These are phyloP conservation scores for Amanita subjunquillea DNA, from an alignment of 768 basidiomycete genomes.

Conservation along the genomic window DNA sequence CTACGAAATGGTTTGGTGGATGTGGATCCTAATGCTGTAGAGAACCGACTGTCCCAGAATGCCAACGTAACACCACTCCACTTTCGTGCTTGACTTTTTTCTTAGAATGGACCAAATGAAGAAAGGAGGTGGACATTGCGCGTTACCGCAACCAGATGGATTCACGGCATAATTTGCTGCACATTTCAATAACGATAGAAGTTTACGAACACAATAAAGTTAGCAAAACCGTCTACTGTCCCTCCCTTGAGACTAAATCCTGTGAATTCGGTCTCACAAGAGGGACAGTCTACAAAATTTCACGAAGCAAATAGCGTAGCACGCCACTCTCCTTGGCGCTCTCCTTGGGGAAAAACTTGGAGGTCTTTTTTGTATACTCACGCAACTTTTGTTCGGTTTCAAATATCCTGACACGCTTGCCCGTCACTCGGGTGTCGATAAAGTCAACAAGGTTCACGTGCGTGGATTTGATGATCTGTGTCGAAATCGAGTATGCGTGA, in stretches of 20 bases:
- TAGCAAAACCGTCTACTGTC: too few relatives aligned
- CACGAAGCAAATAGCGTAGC: slow-evolving; percentile 2
- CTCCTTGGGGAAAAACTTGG: slow-evolving; percentile 1
- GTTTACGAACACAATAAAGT: too few relatives aligned
- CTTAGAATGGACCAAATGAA: too few relatives aligned
- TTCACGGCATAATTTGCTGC: too few relatives aligned
- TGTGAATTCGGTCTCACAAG: too few relatives aligned
- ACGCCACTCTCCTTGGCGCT: slow-evolving; percentile 5
- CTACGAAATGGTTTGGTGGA: neutral
- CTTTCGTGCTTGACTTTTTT: too few relatives aligned
- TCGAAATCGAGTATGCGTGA: neutral
- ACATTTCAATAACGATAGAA: too few relatives aligned
- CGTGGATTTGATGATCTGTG: slow-evolving; percentile 3
- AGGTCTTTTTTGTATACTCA: neutral
- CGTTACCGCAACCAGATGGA: too few relatives aligned
- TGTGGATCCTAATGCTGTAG: neutral
- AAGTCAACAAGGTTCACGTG: slow-evolving; percentile 5
- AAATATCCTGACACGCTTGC: neutral
- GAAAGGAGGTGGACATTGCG: too few relatives aligned
- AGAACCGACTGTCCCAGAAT: too few relatives aligned
- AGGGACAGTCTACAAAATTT: neutral
- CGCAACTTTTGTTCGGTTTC: neutral
- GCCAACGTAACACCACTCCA: too few relatives aligned
- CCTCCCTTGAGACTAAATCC: too few relatives aligned
- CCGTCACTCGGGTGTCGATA: neutral